Base-by-base conservation (phyloP, 306 rosid species). In the Leucaena leucocephala region DNA sequence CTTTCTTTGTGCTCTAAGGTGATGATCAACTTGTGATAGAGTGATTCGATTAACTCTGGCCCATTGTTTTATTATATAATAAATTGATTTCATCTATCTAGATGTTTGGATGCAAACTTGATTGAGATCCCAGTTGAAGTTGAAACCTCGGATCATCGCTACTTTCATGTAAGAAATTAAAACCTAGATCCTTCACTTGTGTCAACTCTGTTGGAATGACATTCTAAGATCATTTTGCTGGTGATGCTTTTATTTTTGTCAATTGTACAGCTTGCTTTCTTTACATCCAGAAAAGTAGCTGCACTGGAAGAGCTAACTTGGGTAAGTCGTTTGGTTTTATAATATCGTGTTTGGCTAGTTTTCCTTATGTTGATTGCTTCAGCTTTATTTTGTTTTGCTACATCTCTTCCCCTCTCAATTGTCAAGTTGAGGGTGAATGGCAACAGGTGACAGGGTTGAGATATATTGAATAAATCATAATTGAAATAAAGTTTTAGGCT, bases 91-190 rank as follows among this genome's bases (percentile, higher is more conserved):
- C 19, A 4, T 76, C 82, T 68, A 68, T 50, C 85, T 76, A 95
- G 99, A 80, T 95, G 99, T 86, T 85, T 85, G 75, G 99, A 93
- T 85, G 96, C 98, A 68, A 95, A 95, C 88, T 83, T 95, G 93
- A 77, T 91, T 66, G 94, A 83, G 68, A 85, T 93, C 77, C 97
- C 99, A 38, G 96, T 95, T 75, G 94, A 95, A 80, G 78, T 95
- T 74, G 99, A 95, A 88, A 80, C 86, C 74, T 93, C 97, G 0
- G 84, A 84, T 79, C 97, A 68, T 89, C 90, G 70, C 68, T 91
- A 86, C 80, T 95, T 93, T 87, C 99, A 93, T 88, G 98, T 87
- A 76, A 84, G 87, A 68, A 77, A 50, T 69, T 90, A 78, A 79
- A 61, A 71, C 64, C 64, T 39, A 59, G 49, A 65, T 40, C 10